These are phyloP conservation scores for Wickerhamomyces mucosus DNA, from an alignment of 805 yeast species.

Conservation along the genomic window DNA sequence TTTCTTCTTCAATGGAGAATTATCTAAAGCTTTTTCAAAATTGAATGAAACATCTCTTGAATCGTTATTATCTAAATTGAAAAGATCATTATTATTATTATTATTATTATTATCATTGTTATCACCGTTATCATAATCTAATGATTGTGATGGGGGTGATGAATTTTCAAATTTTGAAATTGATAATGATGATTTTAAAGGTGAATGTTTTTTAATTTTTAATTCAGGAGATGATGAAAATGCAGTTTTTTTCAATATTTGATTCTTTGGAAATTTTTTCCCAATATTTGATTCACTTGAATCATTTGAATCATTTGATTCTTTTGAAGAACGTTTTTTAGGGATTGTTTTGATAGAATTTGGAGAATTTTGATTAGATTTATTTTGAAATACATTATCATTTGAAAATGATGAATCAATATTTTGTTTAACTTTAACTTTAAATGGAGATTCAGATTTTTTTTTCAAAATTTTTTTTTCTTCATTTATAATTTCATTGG, in stretches of 20 bases:
- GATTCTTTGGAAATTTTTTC: constrained; percentile 9
- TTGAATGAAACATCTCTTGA: neutral
- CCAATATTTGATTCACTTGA: no score
- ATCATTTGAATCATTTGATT: no score
- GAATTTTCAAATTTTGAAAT: constrained; percentile 19
- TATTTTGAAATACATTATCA: constrained; percentile 30
- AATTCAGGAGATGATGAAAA: constrained; percentile 21
- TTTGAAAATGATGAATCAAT: constrained; percentile 21
- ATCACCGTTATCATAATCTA: no score
- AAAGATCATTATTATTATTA: constrained; percentile 4
- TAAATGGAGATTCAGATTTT: constrained; percentile 9
- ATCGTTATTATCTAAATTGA: constrained; percentile 1
- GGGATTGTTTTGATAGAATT: constrained; percentile 14
- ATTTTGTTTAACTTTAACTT: constrained; percentile 6
- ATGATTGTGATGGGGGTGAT: constrained; percentile 5
- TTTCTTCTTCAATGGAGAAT: no score
- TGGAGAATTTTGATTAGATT: no score
- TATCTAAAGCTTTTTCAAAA: constrained; percentile 1
- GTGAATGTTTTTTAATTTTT: constrained; percentile 9
- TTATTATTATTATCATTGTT: no score
- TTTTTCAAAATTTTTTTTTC: no score
- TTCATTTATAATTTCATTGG: no score
- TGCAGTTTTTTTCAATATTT: constrained; percentile 16
- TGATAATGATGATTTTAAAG: constrained; percentile 13
- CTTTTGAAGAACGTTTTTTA: constrained; percentile 15